phyloP scores from a whole-genome alignment of 495 filamentous ascomycete genomes.

The Hypoxylon lenormandii region DNA sequence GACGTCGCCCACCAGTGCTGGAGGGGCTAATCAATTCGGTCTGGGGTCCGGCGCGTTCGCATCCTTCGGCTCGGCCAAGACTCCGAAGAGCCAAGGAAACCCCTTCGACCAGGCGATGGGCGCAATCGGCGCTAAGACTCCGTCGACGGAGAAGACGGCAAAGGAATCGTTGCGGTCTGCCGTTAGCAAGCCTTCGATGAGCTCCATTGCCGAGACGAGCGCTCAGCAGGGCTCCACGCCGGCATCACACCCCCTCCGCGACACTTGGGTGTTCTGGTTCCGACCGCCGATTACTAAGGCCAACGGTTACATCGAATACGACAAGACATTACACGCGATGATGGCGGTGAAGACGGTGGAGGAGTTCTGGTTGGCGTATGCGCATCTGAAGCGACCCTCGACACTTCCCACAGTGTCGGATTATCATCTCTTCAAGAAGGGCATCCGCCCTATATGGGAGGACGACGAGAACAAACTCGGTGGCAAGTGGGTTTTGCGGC shows the following conservation, averaged over 20 bases:
- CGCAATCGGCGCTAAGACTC: slow-evolving; percentile 73
- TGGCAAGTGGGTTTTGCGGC: slow-evolving; percentile 94
- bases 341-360: slow-evolving; percentile 84
- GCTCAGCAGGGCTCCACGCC: slow-evolving; percentile 43
- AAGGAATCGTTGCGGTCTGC: slow-evolving; percentile 63
- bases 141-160: slow-evolving; percentile 68
- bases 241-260: slow-evolving; percentile 73
- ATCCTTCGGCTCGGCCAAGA: slow-evolving; percentile 88
- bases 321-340: slow-evolving; percentile 91
- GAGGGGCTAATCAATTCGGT: slow-evolving; percentile 91
- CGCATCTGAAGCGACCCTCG: slow-evolving; percentile 89
- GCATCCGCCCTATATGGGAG: slow-evolving; percentile 97
- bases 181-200: slow-evolving; percentile 56
- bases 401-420: slow-evolving; percentile 90
- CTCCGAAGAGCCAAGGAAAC: slow-evolving; percentile 87
- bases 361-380: slow-evolving; percentile 92
- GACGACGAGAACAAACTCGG: slow-evolving; percentile 95
- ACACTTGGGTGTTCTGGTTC: slow-evolving; percentile 97
- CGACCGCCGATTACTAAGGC: slow-evolving; percentile 90
- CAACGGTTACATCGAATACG: slow-evolving; percentile 91
- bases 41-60: slow-evolving; percentile 96
- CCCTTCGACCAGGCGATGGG: slow-evolving; percentile 78
- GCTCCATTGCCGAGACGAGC: slow-evolving; percentile 57
- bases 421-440: slow-evolving; percentile 98
- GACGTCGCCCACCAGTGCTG: slow-evolving; percentile 85